A percentile compares a stretch with the other conserved stretches of the same genome.
Evolutionary conservation across 1,284 basidiomycete genomes (phyloP).

Genomic region (Malassezia brasiliensis): DNA sequence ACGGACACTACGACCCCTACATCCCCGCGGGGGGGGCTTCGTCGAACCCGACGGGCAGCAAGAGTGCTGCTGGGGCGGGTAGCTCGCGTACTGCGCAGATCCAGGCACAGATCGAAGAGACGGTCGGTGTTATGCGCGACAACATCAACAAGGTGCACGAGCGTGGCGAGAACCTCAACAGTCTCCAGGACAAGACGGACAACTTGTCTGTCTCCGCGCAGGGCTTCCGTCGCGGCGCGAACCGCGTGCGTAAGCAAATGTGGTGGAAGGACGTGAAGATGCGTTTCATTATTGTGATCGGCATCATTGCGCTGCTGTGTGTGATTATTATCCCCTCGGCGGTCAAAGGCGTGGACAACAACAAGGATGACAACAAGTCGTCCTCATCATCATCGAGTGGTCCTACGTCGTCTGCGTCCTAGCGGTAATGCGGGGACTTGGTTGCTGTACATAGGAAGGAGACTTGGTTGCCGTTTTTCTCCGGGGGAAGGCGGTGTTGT

Average conservation of each 20-base stretch:
- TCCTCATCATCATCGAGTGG: constrained; percentile 3
- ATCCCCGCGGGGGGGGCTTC: constrained; percentile 35
- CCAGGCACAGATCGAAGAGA: constrained; percentile 46
- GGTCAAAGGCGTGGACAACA: constrained; percentile 1
- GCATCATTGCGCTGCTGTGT: constrained; percentile 44
- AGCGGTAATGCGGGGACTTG: too few relatives aligned
- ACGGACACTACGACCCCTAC: constrained; percentile 43
- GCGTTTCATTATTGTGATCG: constrained; percentile 31
- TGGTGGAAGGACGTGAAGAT: constrained; percentile 47
- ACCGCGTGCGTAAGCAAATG: constrained; percentile 92
- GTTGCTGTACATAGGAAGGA: too few relatives aligned
- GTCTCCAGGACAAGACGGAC: constrained; percentile 95
- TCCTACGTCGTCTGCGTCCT: too few relatives aligned
- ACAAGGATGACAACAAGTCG: constrained; percentile 1
- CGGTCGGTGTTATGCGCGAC: constrained; percentile 79
- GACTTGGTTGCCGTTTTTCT: too few relatives aligned
- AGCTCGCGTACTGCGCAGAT: constrained; percentile 42
- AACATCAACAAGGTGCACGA: constrained; percentile 80
- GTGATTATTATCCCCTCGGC: constrained; percentile 37
- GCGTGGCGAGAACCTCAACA: constrained; percentile 84
- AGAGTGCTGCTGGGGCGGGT: constrained; percentile 32
- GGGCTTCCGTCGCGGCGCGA: constrained; percentile 92
- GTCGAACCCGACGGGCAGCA: constrained; percentile 27
- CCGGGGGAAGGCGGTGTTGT: too few relatives aligned
- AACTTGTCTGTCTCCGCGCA: constrained; percentile 97